Evolutionary conservation across 495 filamentous ascomycete species (phyloP).

Genomic region (Astrothelium macrocarpum): DNA sequence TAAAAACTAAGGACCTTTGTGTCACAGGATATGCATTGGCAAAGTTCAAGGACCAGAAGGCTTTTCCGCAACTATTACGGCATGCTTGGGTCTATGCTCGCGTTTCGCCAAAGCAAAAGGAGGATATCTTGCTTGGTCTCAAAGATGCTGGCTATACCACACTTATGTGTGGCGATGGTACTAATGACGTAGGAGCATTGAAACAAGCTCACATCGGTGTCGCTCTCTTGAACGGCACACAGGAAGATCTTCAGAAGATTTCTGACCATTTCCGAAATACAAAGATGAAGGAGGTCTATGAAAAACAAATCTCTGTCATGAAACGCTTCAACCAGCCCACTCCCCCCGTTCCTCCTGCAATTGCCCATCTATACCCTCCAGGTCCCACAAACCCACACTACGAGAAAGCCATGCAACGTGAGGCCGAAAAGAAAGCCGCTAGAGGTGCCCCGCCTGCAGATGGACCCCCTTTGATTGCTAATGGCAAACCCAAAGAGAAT

Average conservation of each 20-base stretch:
- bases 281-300: conserved; percentile 97
- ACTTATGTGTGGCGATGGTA: conserved; percentile 97
- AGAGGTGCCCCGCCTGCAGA: conserved; percentile 14
- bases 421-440: conserved; percentile 62
- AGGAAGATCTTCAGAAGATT: conserved; percentile 81
- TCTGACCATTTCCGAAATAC: conserved; percentile 84
- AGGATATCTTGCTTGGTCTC: conserved; percentile 90
- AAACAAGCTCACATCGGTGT: conserved; percentile 98
- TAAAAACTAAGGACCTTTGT: conserved; percentile 85
- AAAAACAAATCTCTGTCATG: conserved; percentile 89
- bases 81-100: conserved; percentile 97
- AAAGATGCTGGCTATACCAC: conserved; percentile 97
- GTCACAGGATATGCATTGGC: conserved; percentile 89
- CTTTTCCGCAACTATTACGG: conserved; percentile 63
- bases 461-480: conserved; percentile 21
- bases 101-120: conserved; percentile 97
- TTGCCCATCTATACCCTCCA: conserved; percentile 90
- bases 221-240: conserved; percentile 88
- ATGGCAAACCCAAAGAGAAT: conserved; percentile 35
- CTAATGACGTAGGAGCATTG: conserved; percentile 94
- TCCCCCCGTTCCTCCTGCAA: conserved; percentile 79
- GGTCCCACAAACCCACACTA: conserved; percentile 92
- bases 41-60: conserved; percentile 73
- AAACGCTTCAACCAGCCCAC: conserved; percentile 81
- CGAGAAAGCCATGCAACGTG: conserved; percentile 78